Evolutionary conservation across 2,329 filamentous ascomycete genomes (phyloP).

Genomic region (Trichophaea hybrida): DNA sequence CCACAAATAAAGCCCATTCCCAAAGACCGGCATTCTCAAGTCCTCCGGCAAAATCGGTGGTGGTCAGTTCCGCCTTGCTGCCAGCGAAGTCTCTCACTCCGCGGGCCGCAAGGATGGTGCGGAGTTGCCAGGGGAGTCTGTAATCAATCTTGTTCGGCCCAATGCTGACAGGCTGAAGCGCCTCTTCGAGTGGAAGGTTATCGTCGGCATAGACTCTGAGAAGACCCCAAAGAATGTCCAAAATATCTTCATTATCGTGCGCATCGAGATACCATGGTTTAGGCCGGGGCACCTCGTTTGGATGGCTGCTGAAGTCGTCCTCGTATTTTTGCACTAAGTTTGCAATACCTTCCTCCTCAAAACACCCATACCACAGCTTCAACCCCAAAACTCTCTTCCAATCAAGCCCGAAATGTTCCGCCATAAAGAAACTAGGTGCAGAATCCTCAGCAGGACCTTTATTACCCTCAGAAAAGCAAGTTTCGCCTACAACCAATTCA

Average conservation of each 20-base stretch:
- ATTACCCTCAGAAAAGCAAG: conserved; percentile 67
- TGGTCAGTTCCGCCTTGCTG: conserved; percentile 50
- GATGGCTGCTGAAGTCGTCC: conserved; percentile 54
- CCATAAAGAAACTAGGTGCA: conserved; percentile 64
- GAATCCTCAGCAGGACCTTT: conserved; percentile 66
- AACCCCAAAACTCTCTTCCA: conserved; percentile 92
- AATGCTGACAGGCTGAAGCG: conserved; percentile 58
- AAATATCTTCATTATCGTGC: conserved; percentile 47
- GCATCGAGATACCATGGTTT: conserved; percentile 56
- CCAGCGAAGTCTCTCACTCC: conserved; percentile 22
- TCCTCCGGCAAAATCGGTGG: conserved; percentile 49
- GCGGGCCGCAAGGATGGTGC: conserved; percentile 23
- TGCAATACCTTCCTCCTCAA: conserved; percentile 52
- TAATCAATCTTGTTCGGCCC: conserved; percentile 61
- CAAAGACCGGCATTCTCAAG: conserved; percentile 51
- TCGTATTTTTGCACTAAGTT: conserved; percentile 59
- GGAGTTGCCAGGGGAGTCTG: conserved; percentile 69
- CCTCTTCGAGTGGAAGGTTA: conserved; percentile 47
- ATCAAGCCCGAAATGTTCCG: conserved; percentile 68
- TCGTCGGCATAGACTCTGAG: conserved; percentile 61
- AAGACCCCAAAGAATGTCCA: conserved; percentile 73
- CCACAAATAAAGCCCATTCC: conserved; percentile 58
- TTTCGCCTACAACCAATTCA: conserved; percentile 75
- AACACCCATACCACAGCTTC: conserved; percentile 73
- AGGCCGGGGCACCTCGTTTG: conserved; percentile 42